These are phyloP conservation scores for Mycena venus DNA, from an alignment of 768 basidiomycete species.

Conservation along the genomic window DNA sequence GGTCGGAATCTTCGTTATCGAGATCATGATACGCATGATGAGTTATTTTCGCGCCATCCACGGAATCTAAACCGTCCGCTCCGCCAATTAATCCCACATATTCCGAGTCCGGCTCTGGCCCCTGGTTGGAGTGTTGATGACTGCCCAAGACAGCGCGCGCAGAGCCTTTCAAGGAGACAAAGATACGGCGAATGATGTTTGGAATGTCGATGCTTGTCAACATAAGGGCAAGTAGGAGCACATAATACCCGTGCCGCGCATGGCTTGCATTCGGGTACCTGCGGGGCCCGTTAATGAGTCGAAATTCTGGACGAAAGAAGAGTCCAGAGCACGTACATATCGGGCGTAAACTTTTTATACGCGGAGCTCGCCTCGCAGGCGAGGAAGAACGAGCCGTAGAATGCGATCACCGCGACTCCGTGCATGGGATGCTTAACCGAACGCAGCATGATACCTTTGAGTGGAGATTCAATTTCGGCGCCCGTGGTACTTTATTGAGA, in stretches of 20 bases:
- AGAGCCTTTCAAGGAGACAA: conserved; percentile 65
- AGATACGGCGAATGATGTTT: conserved; percentile 60
- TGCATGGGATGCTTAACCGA: conserved; percentile 80
- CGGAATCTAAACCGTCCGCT: conserved; percentile 62
- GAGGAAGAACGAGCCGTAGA: conserved; percentile 71
- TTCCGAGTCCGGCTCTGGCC: conserved; percentile 57
- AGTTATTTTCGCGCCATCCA: conserved; percentile 58
- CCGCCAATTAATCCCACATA: conserved; percentile 70
- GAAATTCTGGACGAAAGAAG: conserved; percentile 29
- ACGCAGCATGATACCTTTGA: conserved; percentile 82
- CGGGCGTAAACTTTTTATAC: conserved; percentile 84
- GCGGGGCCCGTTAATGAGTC: conserved; percentile 26
- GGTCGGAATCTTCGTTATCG: conserved; percentile 43
- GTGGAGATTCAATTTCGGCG: no score
- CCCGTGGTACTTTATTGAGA: no score
- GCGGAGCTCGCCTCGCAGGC: conserved; percentile 77
- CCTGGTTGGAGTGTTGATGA: no score
- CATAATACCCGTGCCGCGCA: conserved; percentile 43
- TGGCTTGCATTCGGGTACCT: conserved; percentile 65
- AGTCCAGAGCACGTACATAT: conserved; percentile 74
- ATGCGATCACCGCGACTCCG: conserved; percentile 66
- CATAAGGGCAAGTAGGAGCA: conserved; percentile 58
- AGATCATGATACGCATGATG: conserved; percentile 35
- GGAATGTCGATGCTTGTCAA: conserved; percentile 70
- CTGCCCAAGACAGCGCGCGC: conserved; percentile 70